Conservation (phyloP, 2,329 filamentous ascomycete species). For the Metarhizium rileyi region DNA sequence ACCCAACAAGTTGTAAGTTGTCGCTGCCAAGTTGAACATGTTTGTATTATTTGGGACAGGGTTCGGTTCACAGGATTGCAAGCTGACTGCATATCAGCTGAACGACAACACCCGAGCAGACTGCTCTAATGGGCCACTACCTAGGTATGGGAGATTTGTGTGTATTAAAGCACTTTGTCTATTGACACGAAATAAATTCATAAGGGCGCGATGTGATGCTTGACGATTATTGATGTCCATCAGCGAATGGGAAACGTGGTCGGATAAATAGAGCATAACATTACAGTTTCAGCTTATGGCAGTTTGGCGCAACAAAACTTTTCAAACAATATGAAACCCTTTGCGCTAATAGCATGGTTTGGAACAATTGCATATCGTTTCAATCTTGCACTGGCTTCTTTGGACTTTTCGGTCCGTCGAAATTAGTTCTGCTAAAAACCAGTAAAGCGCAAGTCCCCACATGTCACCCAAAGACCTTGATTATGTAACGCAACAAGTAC, state of each 20-base stretch:
- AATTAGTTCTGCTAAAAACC: too few species aligned
- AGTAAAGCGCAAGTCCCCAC: neutral
- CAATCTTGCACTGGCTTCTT: too few species aligned
- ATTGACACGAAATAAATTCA: neutral
- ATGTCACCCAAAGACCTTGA: neutral
- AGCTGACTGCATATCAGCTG: neutral
- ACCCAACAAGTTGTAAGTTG: slow-evolving; percentile 69
- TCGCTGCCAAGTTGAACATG: slow-evolving; percentile 6
- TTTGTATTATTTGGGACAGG: slow-evolving; percentile 6
- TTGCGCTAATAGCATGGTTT: neutral
- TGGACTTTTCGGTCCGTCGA: too few species aligned
- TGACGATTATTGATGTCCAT: neutral
- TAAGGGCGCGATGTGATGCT: neutral
- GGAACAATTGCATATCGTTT: neutral
- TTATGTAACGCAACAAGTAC: slow-evolving; percentile 1
- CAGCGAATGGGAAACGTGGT: neutral
- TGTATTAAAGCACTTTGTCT: neutral
- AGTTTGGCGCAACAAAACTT: slow-evolving; percentile 3
- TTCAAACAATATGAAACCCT: neutral
- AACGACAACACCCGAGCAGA: neutral
- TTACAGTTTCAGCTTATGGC: slow-evolving; percentile 2
- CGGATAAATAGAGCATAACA: slow-evolving; percentile 3
- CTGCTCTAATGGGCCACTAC: neutral
- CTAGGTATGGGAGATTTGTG: neutral
- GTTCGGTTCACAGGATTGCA: neutral